Evolutionary conservation across 2,329 filamentous ascomycete species (phyloP).

Genomic region (Aspergillus candidus): DNA sequence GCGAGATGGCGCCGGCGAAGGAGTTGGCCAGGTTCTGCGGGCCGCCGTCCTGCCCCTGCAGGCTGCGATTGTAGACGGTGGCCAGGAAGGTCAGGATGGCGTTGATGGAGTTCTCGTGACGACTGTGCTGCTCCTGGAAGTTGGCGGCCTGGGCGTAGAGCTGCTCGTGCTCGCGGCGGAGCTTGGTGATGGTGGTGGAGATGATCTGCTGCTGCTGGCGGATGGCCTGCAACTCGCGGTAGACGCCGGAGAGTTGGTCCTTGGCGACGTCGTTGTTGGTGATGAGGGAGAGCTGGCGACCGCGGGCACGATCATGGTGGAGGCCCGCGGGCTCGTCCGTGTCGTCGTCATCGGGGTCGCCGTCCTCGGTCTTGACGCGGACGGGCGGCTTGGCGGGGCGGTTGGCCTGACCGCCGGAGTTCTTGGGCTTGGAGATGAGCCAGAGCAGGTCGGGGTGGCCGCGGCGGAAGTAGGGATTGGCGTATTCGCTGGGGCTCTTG

Average conservation of each 20-base stretch:
- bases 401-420: constrained; percentile 51
- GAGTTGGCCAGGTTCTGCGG: constrained; percentile 76
- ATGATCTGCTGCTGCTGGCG: constrained; percentile 84
- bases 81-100: constrained; percentile 96
- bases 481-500: constrained; percentile 95
- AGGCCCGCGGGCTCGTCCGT: constrained; percentile 34
- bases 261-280: constrained; percentile 46
- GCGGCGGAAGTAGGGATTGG: constrained; percentile 91
- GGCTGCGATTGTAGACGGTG: constrained; percentile 88
- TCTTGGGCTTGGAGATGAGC: constrained; percentile 94
- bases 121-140: constrained; percentile 85
- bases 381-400: constrained; percentile 43
- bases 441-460: constrained; percentile 88
- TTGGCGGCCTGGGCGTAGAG: constrained; percentile 81
- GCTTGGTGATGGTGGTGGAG: constrained; percentile 68
- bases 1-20: constrained; percentile 68
- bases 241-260: constrained; percentile 71
- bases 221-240: constrained; percentile 73
- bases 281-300: constrained; percentile 40
- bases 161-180: constrained; percentile 80
- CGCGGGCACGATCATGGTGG: constrained; percentile 31
- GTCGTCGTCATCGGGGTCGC: constrained; percentile 56
- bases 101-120: constrained; percentile 98
- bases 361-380: constrained; percentile 51
- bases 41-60: constrained; percentile 69